phyloP scores from a whole-genome alignment of 768 basidiomycete species.

The Solioccasus polychromus region DNA sequence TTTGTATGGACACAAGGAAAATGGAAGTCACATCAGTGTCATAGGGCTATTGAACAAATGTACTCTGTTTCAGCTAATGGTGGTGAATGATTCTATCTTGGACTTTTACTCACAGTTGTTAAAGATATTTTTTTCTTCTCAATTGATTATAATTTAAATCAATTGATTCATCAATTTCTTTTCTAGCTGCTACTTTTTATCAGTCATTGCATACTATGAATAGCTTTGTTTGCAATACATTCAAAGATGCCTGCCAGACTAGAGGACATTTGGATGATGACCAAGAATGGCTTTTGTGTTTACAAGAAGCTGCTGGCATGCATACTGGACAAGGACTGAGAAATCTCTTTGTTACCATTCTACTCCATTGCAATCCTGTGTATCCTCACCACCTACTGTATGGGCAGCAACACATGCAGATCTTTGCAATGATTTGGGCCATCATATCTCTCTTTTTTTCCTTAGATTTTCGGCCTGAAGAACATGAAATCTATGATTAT shows the following conservation, averaged over 20 bases:
- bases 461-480: background rate
- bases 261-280: conserved; percentile 45
- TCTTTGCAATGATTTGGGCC: conserved; percentile 8
- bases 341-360: background rate
- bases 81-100: conserved; percentile 41
- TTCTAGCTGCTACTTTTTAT: conserved; percentile 4
- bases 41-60: conserved; percentile 17
- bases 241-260: conserved; percentile 39
- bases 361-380: conserved; percentile 28
- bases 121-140: conserved; percentile 8
- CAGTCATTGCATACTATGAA: conserved; percentile 2
- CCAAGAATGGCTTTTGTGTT: conserved; percentile 42
- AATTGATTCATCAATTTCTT: too few species aligned
- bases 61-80: conserved; percentile 14
- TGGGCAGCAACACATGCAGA: background rate
- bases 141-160: too few species aligned
- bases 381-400: conserved; percentile 23
- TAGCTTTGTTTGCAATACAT: conserved; percentile 26
- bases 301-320: conserved; percentile 40
- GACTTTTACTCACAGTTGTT: conserved; percentile 37
- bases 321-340: conserved; percentile 33
- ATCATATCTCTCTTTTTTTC: background rate
- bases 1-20: conserved; percentile 28
- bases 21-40: conserved; percentile 30
- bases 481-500: conserved; percentile 5